These are phyloP conservation scores for Vanrija sp. DNA, from an alignment of 1,284 basidiomycete genomes.

Conservation along the genomic window DNA sequence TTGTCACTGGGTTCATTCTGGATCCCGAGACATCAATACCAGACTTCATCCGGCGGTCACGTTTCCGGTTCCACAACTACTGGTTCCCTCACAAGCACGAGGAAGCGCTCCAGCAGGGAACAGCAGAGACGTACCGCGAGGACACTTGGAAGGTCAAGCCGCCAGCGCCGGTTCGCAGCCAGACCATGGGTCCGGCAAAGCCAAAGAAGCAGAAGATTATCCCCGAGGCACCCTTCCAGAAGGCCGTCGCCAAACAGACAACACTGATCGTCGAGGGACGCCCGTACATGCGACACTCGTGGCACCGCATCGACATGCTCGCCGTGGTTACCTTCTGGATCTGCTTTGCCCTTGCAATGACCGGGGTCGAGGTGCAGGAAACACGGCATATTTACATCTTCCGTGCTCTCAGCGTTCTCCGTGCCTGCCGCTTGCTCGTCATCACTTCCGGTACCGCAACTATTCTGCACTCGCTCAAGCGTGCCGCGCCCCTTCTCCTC, in stretches of 20 bases:
- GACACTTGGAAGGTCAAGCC: neutral
- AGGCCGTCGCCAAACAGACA: conserved; percentile 50
- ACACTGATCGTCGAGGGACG: conserved; percentile 41
- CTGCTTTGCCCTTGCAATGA: conserved; percentile 64
- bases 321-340: conserved; percentile 62
- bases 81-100: conserved; percentile 38
- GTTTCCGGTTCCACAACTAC: conserved; percentile 38
- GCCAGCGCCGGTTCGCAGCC: no score
- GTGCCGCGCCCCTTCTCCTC: conserved; percentile 78
- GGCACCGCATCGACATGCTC: conserved; percentile 86
- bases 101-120: neutral
- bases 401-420: conserved; percentile 80
- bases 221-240: conserved; percentile 52
- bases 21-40: conserved; percentile 70
- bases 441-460: conserved; percentile 92
- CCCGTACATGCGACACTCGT: conserved; percentile 88
- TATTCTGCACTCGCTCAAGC: conserved; percentile 89
- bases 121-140: neutral
- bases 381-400: conserved; percentile 77
- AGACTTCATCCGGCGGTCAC: conserved; percentile 23
- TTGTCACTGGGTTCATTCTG: conserved; percentile 84
- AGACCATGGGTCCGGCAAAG: neutral
- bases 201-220: conserved; percentile 13
- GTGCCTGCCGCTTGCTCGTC: conserved; percentile 76
- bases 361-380: conserved; percentile 62